A percentile compares a stretch with the other conserved stretches of the same genome.
phyloP scores from a whole-genome alignment of 768 basidiomycete genomes.

The Auricularia heimuer region DNA sequence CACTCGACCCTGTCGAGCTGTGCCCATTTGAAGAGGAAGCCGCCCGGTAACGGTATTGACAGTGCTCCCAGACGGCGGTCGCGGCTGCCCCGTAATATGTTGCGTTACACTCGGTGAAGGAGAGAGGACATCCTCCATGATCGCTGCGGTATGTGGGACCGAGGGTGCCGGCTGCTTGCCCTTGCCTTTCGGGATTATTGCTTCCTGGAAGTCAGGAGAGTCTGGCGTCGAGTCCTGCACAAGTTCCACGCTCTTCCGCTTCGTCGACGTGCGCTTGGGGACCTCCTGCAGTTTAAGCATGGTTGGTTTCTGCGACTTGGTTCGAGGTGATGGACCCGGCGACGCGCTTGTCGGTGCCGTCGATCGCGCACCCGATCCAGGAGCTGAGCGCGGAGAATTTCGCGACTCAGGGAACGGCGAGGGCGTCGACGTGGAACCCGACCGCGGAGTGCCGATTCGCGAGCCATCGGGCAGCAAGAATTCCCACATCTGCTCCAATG shows the following conservation, averaged over 20 bases:
- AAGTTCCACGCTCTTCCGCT: background rate
- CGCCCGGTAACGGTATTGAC: background rate
- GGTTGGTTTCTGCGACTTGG: background rate
- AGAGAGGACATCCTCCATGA: background rate
- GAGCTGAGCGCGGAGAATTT: background rate
- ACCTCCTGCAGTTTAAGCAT: background rate
- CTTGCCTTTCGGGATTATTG: background rate
- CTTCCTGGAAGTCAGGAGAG: background rate
- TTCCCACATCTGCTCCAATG: background rate
- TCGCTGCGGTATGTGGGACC: background rate
- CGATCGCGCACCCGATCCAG: background rate
- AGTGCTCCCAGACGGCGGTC: background rate
- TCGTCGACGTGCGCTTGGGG: background rate
- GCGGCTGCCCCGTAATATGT: background rate
- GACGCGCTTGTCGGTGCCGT: background rate
- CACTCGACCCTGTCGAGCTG: background rate
- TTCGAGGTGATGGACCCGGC: background rate
- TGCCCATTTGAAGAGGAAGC: background rate
- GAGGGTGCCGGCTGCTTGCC: background rate
- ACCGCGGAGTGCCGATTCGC: background rate
- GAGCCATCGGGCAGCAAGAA: background rate
- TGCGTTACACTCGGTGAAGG: background rate
- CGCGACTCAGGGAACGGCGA: background rate
- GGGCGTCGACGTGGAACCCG: background rate
- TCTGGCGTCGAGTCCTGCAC: constrained; percentile 1